phyloP scores from a whole-genome alignment of 148 eudicot genomes.

The Pouteria glomerata region DNA sequence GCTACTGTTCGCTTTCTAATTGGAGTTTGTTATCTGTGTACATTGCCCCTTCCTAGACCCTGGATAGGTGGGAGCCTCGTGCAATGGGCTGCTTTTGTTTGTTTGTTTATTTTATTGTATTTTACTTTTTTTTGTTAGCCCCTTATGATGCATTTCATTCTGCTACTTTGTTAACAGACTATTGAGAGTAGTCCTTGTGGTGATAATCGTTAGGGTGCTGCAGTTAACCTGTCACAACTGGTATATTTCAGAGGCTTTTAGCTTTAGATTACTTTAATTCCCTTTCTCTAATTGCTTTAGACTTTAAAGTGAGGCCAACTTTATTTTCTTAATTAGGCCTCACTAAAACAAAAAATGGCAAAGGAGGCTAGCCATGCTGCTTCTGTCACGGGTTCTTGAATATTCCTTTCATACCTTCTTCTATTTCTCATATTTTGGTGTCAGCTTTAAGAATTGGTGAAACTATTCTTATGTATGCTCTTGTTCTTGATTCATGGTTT shows the following conservation, averaged over 20 bases:
- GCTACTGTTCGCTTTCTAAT: too few relatives aligned
- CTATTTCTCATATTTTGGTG: not conserved
- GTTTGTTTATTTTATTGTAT: too few relatives aligned
- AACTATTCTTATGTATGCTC: too few relatives aligned
- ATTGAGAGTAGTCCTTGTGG: constrained; percentile 98
- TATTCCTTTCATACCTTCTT: too few relatives aligned
- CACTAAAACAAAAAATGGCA: constrained; percentile 92
- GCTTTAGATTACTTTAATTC: not conserved
- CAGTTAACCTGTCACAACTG: constrained; percentile 91
- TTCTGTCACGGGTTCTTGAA: not conserved
- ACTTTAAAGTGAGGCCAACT: not conserved
- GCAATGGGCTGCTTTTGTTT: too few relatives aligned
- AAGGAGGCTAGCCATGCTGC: too few relatives aligned
- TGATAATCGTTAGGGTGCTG: constrained; percentile 69
- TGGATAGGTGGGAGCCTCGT: too few relatives aligned
- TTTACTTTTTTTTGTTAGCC: too few relatives aligned
- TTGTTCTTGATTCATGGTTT: too few relatives aligned
- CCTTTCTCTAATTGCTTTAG: not conserved
- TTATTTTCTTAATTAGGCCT: not conserved
- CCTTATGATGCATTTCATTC: too few relatives aligned
- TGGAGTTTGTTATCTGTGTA: too few relatives aligned
- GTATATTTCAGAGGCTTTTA: constrained; percentile 36
- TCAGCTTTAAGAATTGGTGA: not conserved
- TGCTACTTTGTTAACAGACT: constrained; percentile 46
- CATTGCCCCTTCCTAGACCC: too few relatives aligned